phyloP scores from a whole-genome alignment of 768 basidiomycete genomes.

The Agrocybe pediades region DNA sequence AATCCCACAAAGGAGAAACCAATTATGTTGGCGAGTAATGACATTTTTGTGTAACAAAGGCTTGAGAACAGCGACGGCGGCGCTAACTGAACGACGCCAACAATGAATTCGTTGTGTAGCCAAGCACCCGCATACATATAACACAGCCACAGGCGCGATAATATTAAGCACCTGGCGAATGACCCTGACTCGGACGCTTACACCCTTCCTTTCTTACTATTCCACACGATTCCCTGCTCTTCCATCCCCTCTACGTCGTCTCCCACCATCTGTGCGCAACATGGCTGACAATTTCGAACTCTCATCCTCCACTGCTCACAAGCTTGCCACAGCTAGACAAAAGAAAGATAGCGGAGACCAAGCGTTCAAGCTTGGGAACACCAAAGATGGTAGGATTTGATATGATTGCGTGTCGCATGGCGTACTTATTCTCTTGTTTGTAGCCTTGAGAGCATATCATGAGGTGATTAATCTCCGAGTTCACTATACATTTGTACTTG shows the following conservation, averaged over 20 bases:
- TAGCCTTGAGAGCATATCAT: constrained; percentile 75
- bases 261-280: background rate
- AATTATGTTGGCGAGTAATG: constrained; percentile 67
- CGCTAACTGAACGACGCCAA: constrained; percentile 5
- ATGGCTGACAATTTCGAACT: constrained; percentile 29
- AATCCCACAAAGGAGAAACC: constrained; percentile 86
- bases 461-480: constrained; percentile 43
- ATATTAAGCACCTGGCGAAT: constrained; percentile 7
- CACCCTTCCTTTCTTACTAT: constrained; percentile 9
- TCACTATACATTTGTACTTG: constrained; percentile 2
- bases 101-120: constrained; percentile 9
- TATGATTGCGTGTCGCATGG: background rate
- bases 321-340: constrained; percentile 61
- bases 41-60: constrained; percentile 41
- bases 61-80: constrained; percentile 6
- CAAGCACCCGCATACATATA: constrained; percentile 31
- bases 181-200: constrained; percentile 2
- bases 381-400: constrained; percentile 52
- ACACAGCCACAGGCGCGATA: constrained; percentile 39
- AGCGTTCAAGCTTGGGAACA: constrained; percentile 68
- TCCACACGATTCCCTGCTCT: constrained; percentile 7
- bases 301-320: constrained; percentile 37
- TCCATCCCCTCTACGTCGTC: background rate
- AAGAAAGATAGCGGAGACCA: constrained; percentile 70
- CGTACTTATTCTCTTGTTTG: background rate